Evolutionary conservation across 1,284 basidiomycete genomes (phyloP).

Genomic region (Schizophyllum commune): DNA sequence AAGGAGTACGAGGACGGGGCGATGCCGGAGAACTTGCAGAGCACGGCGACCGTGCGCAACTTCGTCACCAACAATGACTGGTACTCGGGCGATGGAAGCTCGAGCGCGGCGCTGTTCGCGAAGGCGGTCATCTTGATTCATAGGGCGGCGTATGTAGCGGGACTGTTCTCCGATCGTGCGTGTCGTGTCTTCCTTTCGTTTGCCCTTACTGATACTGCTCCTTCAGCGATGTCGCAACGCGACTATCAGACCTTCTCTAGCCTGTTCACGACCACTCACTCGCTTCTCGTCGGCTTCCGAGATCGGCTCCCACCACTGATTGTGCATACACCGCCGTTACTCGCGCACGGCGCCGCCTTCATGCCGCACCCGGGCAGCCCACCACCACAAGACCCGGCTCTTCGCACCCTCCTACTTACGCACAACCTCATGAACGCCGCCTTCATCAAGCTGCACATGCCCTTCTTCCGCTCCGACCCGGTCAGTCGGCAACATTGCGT

Average conservation of each 20-base stretch:
- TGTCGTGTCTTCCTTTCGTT: too few species aligned
- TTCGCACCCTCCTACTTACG: constrained; percentile 10
- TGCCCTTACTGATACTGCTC: too few species aligned
- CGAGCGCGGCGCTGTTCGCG: constrained; percentile 4
- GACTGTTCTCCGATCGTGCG: not conserved
- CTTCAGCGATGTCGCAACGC: not conserved
- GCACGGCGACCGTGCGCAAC: not conserved
- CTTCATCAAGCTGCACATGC: constrained; percentile 12
- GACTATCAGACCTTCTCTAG: constrained; percentile 2
- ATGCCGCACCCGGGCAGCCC: not conserved
- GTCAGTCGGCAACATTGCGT: constrained; percentile 7
- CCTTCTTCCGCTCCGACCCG: constrained; percentile 7
- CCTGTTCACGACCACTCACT: constrained; percentile 1
- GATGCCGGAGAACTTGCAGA: not conserved
- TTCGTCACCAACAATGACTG: not conserved
- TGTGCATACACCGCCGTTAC: not conserved
- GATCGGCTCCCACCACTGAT: constrained; percentile 5
- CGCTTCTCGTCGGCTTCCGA: constrained; percentile 2
- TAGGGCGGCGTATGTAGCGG: constrained; percentile 5
- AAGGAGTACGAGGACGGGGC: constrained; percentile 24
- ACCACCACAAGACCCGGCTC: too few species aligned
- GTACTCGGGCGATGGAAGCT: not conserved
- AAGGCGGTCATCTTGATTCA: constrained; percentile 11
- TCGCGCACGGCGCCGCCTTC: too few species aligned
- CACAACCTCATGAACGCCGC: constrained; percentile 10